These are phyloP conservation scores for Fusarium robinianum DNA, from an alignment of 2,329 filamentous ascomycete genomes.

Conservation along the genomic window DNA sequence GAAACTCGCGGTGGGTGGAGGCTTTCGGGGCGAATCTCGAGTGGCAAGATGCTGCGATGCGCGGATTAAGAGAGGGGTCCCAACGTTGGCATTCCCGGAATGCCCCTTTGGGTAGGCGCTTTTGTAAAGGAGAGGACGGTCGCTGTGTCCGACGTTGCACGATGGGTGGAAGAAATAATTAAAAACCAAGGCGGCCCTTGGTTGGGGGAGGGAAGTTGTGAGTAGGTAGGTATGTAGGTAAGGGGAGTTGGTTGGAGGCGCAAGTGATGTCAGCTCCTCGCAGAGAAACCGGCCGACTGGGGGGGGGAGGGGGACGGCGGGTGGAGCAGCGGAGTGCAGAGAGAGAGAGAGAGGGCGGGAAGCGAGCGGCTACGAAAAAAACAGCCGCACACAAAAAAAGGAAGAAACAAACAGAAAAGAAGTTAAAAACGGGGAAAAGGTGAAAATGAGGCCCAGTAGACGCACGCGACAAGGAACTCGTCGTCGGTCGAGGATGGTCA, in stretches of 20 bases:
- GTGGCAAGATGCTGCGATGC: slow-evolving; percentile 2
- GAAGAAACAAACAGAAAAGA: not conserved
- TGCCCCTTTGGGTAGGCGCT: slow-evolving; percentile 8
- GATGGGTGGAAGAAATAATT: no score
- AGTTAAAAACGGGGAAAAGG: no score
- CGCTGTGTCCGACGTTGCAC: no score
- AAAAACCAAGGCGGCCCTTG: not conserved
- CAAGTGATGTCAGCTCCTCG: slow-evolving; percentile 27
- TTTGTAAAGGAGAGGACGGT: slow-evolving; percentile 15
- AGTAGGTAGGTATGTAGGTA: slow-evolving; percentile 3
- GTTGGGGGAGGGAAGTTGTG: slow-evolving; percentile 6
- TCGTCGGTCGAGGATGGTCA: no score
- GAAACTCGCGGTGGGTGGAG: slow-evolving; percentile 4
- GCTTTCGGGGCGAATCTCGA: slow-evolving; percentile 4
- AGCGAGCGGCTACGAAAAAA: not conserved
- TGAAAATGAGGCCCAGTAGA: no score
- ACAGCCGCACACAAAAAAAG: not conserved
- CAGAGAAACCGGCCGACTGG: no score
- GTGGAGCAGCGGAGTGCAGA: slow-evolving; percentile 5
- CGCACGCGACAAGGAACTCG: no score
- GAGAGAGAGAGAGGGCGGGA: slow-evolving; percentile 2
- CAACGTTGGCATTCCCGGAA: slow-evolving; percentile 24
- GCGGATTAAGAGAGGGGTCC: slow-evolving; percentile 1
- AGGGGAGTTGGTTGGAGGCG: slow-evolving; percentile 6
- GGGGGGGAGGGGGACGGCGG: no score